These are phyloP conservation scores for Arthroderma sp. DNA, from an alignment of 2,329 filamentous ascomycete species.

Conservation along the genomic window DNA sequence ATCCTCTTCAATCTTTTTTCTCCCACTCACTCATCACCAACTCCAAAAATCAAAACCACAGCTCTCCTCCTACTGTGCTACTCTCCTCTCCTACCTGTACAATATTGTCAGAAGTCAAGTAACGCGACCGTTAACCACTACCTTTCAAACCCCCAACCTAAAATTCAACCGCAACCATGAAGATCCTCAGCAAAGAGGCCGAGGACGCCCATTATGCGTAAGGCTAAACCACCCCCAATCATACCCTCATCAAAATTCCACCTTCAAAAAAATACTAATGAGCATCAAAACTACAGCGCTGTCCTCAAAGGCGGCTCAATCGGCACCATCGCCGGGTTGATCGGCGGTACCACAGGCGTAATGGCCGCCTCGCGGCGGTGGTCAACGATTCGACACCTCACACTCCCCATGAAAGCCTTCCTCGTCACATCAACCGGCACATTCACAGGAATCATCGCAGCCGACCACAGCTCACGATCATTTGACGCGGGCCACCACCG, in stretches of 20 bases:
- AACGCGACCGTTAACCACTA: too few relatives aligned
- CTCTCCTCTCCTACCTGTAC: too few relatives aligned
- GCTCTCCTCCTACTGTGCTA: too few relatives aligned
- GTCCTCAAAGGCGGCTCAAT: slow-evolving; percentile 68
- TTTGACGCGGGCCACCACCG: slow-evolving; percentile 62
- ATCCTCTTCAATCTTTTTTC: too few relatives aligned
- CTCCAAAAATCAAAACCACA: too few relatives aligned
- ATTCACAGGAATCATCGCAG: slow-evolving; percentile 76
- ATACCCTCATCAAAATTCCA: not conserved
- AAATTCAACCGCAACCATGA: slow-evolving; percentile 48
- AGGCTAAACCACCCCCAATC: slow-evolving; percentile 10
- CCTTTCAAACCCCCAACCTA: too few relatives aligned
- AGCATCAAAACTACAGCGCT: slow-evolving; percentile 29
- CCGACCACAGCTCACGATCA: slow-evolving; percentile 58
- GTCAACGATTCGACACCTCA: slow-evolving; percentile 64
- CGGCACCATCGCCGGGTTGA: slow-evolving; percentile 58
- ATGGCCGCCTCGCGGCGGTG: slow-evolving; percentile 57
- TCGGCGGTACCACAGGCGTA: slow-evolving; percentile 54
- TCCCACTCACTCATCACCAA: too few relatives aligned
- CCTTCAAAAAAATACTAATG: not conserved
- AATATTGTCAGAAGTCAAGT: too few relatives aligned
- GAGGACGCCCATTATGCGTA: slow-evolving; percentile 72
- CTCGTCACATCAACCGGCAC: slow-evolving; percentile 70
- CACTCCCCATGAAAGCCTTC: slow-evolving; percentile 82
- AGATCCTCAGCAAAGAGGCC: slow-evolving; percentile 89